Evolutionary conservation across 2,329 filamentous ascomycete species (phyloP), one percentile per base, ranked within the genome.

Genomic region (Hypoxylon rubiginosum): DNA sequence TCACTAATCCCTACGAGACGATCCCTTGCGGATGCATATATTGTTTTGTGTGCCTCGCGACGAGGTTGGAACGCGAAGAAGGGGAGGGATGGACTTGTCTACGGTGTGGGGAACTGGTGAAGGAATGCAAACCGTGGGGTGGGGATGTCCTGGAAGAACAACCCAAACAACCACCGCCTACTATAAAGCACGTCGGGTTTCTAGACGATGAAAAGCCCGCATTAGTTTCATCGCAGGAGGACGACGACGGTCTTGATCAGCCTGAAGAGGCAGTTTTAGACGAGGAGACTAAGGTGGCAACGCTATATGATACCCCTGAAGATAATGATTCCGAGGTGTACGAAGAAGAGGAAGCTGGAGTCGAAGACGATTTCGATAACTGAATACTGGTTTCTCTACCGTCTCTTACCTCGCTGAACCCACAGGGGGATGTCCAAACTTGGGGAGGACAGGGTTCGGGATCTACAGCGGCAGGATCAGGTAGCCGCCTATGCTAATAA

Each of bases 1-100:
- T 98, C 67, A 97, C 95, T 4, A 99, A 98, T 77, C 94, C 96
- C 0, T 99, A 99, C 77, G 93, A 97, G 80, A 89, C 94, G 0
- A 88, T 94, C 2, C 91, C 93, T 0, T 99, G 96, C 74, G 92
- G 92, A 0, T 97, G 94, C 78, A 85, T 97, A 64, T 99, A 98
- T 81, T 99, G 96, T 80, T 99, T 97, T 76, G 93, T 97, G 17
- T 99, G 96, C 75, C 81, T 98, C n/a, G 93, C 94, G 2, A 93
- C 94, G 62, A 89, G 92, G 64, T 85, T 99, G 46, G 95, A 97
- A 79, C 89, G 91, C 4, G 95, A 98, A 79, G 95, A 97, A 77
- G 96, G 95, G 32, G 93, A 97, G 75, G 95, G 95, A 2, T 97
- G 94, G 93, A 87, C 89, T 10, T 99, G 96, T 80, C 82, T 99